Base-by-base conservation (phyloP, 495 filamentous ascomycete species). In the Cudoniella acicularis region DNA sequence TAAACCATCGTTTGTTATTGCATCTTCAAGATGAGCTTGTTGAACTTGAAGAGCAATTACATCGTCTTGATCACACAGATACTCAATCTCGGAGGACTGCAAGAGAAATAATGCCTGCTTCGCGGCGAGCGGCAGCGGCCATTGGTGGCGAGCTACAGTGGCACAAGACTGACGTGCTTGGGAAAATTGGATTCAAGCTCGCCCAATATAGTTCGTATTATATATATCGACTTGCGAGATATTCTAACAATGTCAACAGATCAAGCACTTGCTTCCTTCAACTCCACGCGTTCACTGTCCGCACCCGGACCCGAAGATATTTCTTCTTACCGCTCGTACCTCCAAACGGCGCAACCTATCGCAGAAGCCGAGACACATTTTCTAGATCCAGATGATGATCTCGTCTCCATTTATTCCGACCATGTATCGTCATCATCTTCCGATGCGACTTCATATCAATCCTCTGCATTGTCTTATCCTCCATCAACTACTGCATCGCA, bases 1-100 rank as follows among this genome's bases (percentile, higher is more conserved):
- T 96, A 3, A 96, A 96, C 65, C 90, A 96, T 67, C 86, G 93
- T 17, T 76, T 96, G 11, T 78, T 97, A 2, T 77, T 97, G 1
- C 84, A 94, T 65, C 81, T 97, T 0, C 92, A 96, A 72, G 90
- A 94, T 66, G 91, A 96, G 67, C 83, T 96, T 41, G 77, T 83
- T 1, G 87, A 93, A 52, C 76, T 94, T 51, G 90, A 92, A 64
- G 85, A 89, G 63, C 83, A 90, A 41, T 76, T 94, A 0, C 79
- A 83, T n/a, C 73, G 77, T 1, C 72, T 93, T 0, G 91, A 96
- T 62, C 82, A 83, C 27, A 79, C 82, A 21, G 87, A 92, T 59
- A 87, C 87, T 20, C 82, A 88, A 65, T 76, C 79, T 22, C 75
- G 85, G n/a, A 69, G 78, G 4, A 72, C 78, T 10, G 75, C 76